These are phyloP conservation scores for Phaeosphaeriaceae sp. DNA, from an alignment of 2,329 filamentous ascomycete genomes.

Conservation along the genomic window DNA sequence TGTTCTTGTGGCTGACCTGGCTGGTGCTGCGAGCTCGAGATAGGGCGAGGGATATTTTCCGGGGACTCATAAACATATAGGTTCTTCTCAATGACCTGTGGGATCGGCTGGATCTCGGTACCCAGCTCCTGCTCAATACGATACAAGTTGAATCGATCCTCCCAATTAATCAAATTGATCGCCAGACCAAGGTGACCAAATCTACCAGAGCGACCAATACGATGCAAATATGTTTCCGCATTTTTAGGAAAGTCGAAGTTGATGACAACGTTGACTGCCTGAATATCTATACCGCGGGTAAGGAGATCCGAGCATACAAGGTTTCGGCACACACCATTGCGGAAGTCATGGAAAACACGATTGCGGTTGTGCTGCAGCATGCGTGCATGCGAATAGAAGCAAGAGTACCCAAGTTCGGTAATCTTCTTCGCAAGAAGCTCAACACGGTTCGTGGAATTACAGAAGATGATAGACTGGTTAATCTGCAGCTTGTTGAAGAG, in stretches of 20 bases:
- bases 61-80: constrained; percentile 98
- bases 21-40: constrained; percentile 58
- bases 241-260: constrained; percentile 99
- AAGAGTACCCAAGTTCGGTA: constrained; percentile 97
- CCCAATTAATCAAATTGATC: constrained; percentile 99
- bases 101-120: constrained; percentile 97
- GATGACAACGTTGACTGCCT: constrained; percentile 99
- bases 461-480: constrained; percentile 99
- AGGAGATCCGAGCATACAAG: constrained; percentile 97
- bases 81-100: constrained; percentile 91
- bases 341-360: constrained; percentile 98
- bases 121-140: constrained; percentile 97
- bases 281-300: constrained; percentile 98
- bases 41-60: constrained; percentile 88
- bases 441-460: constrained; percentile 98
- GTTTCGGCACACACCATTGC: constrained; percentile 96
- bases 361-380: constrained; percentile 98
- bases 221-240: constrained; percentile 96
- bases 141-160: constrained; percentile 98
- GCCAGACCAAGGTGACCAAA: constrained; percentile 97
- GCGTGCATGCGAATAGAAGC: constrained; percentile 98
- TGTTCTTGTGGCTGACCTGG: constrained; percentile 38
- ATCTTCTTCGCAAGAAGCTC: constrained; percentile 99
- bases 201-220: constrained; percentile 95
- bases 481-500: constrained; percentile 99